These are phyloP conservation scores for Caloboletus firmus DNA, from an alignment of 1,284 basidiomycete species.

Conservation along the genomic window DNA sequence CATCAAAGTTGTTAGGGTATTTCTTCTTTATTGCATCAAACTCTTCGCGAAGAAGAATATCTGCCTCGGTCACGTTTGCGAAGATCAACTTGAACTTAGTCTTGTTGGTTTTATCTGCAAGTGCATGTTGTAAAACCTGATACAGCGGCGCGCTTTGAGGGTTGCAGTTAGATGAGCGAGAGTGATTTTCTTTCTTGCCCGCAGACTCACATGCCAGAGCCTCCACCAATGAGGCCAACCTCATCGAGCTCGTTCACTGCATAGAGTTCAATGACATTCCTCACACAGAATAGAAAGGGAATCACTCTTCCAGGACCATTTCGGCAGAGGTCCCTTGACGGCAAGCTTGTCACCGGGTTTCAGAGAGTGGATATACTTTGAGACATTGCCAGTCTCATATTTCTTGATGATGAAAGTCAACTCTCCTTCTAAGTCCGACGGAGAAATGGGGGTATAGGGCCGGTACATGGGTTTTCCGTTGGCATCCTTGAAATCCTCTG, in stretches of 20 bases:
- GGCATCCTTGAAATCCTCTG: conserved; percentile 64
- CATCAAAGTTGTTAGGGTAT: conserved; percentile 71
- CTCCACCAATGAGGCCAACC: conserved; percentile 88
- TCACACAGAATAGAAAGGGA: conserved; percentile 2
- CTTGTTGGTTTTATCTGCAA: conserved; percentile 76
- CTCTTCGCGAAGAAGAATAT: conserved; percentile 86
- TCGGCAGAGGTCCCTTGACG: conserved; percentile 89
- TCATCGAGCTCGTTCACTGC: conserved; percentile 82
- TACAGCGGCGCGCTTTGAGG: conserved; percentile 68
- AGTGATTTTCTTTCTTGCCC: not conserved
- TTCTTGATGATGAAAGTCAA: conserved; percentile 86
- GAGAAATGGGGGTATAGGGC: conserved; percentile 84
- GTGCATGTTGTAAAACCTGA: conserved; percentile 74
- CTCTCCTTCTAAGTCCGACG: conserved; percentile 70
- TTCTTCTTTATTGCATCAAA: conserved; percentile 75
- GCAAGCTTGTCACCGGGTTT: conserved; percentile 81
- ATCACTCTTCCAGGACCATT: conserved; percentile 78
- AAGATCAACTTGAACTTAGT: conserved; percentile 95
- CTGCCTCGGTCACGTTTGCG: conserved; percentile 86
- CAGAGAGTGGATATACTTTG: conserved; percentile 69
- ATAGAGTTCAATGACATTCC: not conserved
- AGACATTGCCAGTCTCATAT: conserved; percentile 78
- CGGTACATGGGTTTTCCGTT: conserved; percentile 90
- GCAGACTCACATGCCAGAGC: conserved; percentile 72
- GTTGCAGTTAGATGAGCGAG: conserved; percentile 14